Percentiles rank a stretch among this genome's conserved stretches.
phyloP scores from a whole-genome alignment of 495 filamentous ascomycete genomes.

The Zalerion maritima region DNA sequence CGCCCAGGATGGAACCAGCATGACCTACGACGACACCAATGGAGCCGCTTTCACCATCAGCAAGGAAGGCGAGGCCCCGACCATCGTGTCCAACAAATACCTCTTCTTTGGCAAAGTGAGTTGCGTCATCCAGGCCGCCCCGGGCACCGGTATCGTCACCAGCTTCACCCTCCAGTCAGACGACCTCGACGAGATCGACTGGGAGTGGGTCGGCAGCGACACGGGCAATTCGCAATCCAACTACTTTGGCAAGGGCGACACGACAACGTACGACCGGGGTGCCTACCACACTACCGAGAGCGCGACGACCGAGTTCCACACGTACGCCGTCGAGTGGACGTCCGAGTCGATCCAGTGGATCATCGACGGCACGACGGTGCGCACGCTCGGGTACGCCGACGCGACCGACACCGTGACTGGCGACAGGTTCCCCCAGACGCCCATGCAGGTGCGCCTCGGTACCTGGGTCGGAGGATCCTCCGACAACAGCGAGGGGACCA shows the following conservation, averaged over 20 bases:
- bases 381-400: conserved; percentile 48
- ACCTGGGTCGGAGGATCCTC: conserved; percentile 74
- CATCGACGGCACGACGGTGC: conserved; percentile 57
- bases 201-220: conserved; percentile 63
- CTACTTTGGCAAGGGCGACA: conserved; percentile 90
- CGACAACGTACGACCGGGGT: conserved; percentile 57
- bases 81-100: conserved; percentile 52
- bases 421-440: conserved; percentile 74
- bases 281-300: conserved; percentile 46
- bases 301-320: conserved; percentile 55
- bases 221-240: conserved; percentile 64
- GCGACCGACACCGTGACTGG: conserved; percentile 40
- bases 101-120: conserved; percentile 72
- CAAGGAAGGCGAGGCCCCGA: conserved; percentile 61
- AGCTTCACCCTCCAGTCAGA: conserved; percentile 81
- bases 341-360: conserved; percentile 61
- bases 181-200: conserved; percentile 90
- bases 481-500: conserved; percentile 54
- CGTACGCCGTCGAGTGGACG: conserved; percentile 82
- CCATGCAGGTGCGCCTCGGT: conserved; percentile 75
- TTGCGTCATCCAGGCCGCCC: conserved; percentile 48
- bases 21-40: conserved; percentile 47
- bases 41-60: conserved; percentile 66
- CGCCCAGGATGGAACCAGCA: conserved; percentile 41
- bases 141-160: conserved; percentile 61